These are phyloP conservation scores for Vitis amurensis DNA, from an alignment of 164 flowering plant species.

Conservation along the genomic window DNA sequence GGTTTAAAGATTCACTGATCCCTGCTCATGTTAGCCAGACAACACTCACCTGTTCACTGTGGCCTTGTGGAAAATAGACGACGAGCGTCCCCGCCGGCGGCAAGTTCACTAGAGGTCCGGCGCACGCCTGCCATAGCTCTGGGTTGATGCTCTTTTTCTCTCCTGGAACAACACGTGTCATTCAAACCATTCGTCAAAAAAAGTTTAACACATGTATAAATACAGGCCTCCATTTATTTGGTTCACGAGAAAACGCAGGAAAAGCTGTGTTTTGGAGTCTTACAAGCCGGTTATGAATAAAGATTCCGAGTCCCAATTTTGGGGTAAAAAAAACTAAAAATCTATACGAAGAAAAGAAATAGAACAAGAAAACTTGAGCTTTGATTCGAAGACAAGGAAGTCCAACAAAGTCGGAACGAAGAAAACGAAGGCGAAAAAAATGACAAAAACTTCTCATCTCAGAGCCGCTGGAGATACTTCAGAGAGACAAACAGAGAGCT, in stretches of 20 bases:
- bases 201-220: no score
- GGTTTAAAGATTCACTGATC: background rate
- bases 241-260: conserved; percentile 7
- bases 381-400: background rate
- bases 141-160: conserved; percentile 79
- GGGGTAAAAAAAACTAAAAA: no score
- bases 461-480: background rate
- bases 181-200: conserved; percentile 3
- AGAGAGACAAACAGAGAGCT: conserved; percentile 6
- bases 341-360: background rate
- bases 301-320: no score
- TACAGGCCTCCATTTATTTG: conserved; percentile 1
- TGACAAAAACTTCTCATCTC: background rate
- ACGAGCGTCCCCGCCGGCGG: conserved; percentile 86
- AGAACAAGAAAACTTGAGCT: background rate
- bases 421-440: background rate
- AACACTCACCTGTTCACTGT: conserved; percentile 75
- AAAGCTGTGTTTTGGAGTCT: no score
- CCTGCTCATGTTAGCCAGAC: conserved; percentile 6
- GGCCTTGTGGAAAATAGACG: conserved; percentile 91
- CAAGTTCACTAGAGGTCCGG: conserved; percentile 81
- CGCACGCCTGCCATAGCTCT: conserved; percentile 97
- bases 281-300: no score
- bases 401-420: conserved; percentile 7
- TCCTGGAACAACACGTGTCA: conserved; percentile 38